Conservation (phyloP, 805 yeast species). For the Saccharomyces jurei region DNA sequence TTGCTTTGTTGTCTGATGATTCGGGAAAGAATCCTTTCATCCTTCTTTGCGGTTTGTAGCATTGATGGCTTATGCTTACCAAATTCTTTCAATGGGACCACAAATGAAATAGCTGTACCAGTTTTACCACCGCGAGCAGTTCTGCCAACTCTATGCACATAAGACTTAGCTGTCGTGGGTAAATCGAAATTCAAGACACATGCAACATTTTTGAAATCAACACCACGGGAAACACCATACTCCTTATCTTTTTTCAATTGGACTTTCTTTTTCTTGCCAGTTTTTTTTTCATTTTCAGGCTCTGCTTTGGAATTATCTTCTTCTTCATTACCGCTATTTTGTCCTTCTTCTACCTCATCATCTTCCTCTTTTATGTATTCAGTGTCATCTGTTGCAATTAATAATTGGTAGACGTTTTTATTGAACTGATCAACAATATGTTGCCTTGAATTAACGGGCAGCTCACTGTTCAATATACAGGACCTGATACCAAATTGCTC, state of each 20-base stretch:
- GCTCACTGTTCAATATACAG: constrained; percentile 83
- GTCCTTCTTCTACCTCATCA: constrained; percentile 27
- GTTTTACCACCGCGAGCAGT: constrained; percentile 96
- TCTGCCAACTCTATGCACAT: constrained; percentile 90
- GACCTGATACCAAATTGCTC: constrained; percentile 91
- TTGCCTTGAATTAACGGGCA: constrained; percentile 85
- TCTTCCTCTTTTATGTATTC: constrained; percentile 48
- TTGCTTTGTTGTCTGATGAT: constrained; percentile 70
- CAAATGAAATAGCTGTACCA: constrained; percentile 91
- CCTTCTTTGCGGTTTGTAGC: constrained; percentile 61
- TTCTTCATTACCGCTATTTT: constrained; percentile 6
- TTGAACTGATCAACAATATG: constrained; percentile 95
- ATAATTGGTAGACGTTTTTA: constrained; percentile 72
- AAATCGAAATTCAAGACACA: constrained; percentile 93
- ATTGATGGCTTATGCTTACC: constrained; percentile 84
- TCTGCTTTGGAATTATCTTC: constrained; percentile 3
- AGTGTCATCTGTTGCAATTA: constrained; percentile 93
- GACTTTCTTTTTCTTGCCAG: constrained; percentile 21
- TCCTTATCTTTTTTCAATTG: constrained; percentile 51
- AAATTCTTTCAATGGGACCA: constrained; percentile 71
- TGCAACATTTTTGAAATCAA: constrained; percentile 91
- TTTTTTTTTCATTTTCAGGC: constrained; percentile 17
- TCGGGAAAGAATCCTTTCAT: constrained; percentile 75
- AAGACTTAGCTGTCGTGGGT: constrained; percentile 81
- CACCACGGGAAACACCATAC: constrained; percentile 93